A percentile compares a stretch with the other conserved stretches of the same genome.
These are phyloP conservation scores for Globisporangium polare DNA, from an alignment of 352 stramenopile genomes.

Conservation along the genomic window DNA sequence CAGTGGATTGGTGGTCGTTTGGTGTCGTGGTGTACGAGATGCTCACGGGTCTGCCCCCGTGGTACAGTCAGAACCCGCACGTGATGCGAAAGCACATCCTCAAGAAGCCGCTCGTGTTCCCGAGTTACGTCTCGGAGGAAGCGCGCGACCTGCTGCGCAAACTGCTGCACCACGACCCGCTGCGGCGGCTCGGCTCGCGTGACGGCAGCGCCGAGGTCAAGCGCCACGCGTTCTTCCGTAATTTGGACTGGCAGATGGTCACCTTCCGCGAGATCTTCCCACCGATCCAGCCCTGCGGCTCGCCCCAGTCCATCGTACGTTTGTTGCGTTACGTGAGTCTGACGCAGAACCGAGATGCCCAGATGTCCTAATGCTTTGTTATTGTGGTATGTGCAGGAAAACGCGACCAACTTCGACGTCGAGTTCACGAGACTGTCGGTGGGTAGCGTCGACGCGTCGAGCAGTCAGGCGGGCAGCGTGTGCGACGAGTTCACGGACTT, in stretches of 20 bases:
- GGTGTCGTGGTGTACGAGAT: constrained; percentile 75
- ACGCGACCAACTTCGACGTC: constrained; percentile 81
- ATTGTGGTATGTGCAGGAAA: constrained; percentile 20
- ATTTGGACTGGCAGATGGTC: constrained; percentile 65
- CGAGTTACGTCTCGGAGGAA: constrained; percentile 42
- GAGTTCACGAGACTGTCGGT: constrained; percentile 79
- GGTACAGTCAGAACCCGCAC: constrained; percentile 61
- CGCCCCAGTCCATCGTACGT: constrained; percentile 42
- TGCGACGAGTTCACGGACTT: constrained; percentile 85
- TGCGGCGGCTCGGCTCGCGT: constrained; percentile 42
- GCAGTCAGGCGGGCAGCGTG: constrained; percentile 16
- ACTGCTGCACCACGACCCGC: constrained; percentile 46
- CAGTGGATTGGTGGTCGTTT: constrained; percentile 81
- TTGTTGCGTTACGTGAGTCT: not conserved
- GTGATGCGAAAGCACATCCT: constrained; percentile 53
- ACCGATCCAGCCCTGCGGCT: constrained; percentile 63
- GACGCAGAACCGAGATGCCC: too few relatives aligned
- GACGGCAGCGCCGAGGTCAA: constrained; percentile 54
- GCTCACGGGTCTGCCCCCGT: constrained; percentile 70
- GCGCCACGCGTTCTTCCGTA: constrained; percentile 56
- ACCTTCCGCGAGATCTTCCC: constrained; percentile 51
- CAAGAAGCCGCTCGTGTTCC: constrained; percentile 47
- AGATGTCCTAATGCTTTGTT: not conserved
- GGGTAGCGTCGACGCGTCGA: constrained; percentile 32
- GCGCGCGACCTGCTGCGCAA: constrained; percentile 46